Evolutionary conservation across 2,329 filamentous ascomycete species (phyloP), one percentile per base, ranked within the genome.

Genomic region (Diplodia seriata): DNA sequence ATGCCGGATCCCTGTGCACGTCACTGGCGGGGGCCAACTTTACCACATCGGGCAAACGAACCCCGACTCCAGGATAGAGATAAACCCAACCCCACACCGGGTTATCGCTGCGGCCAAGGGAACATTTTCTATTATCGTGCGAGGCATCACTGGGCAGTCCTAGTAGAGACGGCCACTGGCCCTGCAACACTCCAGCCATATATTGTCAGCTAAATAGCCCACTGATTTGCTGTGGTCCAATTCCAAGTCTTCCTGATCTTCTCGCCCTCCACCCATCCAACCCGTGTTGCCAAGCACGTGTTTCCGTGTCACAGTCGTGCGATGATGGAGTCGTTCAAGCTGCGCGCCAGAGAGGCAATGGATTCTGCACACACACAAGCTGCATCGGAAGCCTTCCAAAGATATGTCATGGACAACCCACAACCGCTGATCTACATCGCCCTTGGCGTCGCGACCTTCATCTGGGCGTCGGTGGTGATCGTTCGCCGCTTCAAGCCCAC

Each of bases 361-460:
- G 36, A 49, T 14, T 68, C 59, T 20, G 26, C 67, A 61, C 64
- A 67, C 29, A 53, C 47, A 7, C 53, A 67, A 11, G 54, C 54
- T 5, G 54, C 47, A 9, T 67, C 54, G 33, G 20, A 67, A 50
- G 64, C 64, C 29, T 67, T 67, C 18, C 64, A 59, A 9, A 29
- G 59, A n/a, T 31, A 56, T 11, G 53, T 54, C 31, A 8, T 63
- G 18, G 33, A 71, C 66, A 66, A 73, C 65, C 70, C 72, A 29
- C 72, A 73, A 61, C 65, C 68, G 18, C 43, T 72, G 2, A 69
- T 77, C 9, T 80, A 80, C 56, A 74, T 76, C 18, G 57, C 76
- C 12, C 68, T 81, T 4, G 26, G 77, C 53, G 66, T 78, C 29
- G 65, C 76, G 12, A 70, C 78, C 26, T 70, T 75, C 5, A 70